Evolutionary conservation across 768 basidiomycete species (phyloP).

Genomic region (Termitomyces sp.): DNA sequence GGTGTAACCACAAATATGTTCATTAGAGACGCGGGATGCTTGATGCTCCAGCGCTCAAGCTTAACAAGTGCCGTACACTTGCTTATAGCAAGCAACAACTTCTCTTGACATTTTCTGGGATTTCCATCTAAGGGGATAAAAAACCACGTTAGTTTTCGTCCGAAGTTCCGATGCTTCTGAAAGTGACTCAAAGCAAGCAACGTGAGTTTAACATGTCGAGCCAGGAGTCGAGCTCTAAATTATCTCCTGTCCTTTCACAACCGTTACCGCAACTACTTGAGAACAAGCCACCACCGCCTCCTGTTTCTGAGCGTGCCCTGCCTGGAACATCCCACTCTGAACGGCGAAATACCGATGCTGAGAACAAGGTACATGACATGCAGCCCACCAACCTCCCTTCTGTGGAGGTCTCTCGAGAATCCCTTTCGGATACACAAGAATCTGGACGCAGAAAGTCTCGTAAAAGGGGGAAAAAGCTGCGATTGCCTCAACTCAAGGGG

Average conservation of each 20-base stretch:
- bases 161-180: too few species aligned
- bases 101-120: neutral
- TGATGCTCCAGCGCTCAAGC: too few species aligned
- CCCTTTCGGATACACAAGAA: neutral
- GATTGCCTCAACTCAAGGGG: neutral
- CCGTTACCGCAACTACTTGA: conserved; percentile 4
- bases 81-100: neutral
- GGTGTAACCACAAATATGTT: too few species aligned
- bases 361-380: conserved; percentile 2
- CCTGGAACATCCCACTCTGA: conserved; percentile 15
- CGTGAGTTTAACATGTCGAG: neutral
- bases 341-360: neutral
- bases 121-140: too few species aligned
- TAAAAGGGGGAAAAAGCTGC: conserved; percentile 2
- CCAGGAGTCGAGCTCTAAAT: neutral
- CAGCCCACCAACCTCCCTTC: neutral
- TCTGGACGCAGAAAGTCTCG: conserved; percentile 2
- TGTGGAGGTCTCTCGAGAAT: neutral
- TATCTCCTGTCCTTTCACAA: conserved; percentile 2
- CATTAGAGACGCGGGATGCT: too few species aligned
- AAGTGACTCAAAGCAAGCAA: too few species aligned
- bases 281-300: conserved; percentile 6
- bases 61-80: too few species aligned
- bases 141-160: too few species aligned
- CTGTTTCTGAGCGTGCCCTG: conserved; percentile 10